Conservation (phyloP, 331 rosid species). For the Quercus phellos region DNA sequence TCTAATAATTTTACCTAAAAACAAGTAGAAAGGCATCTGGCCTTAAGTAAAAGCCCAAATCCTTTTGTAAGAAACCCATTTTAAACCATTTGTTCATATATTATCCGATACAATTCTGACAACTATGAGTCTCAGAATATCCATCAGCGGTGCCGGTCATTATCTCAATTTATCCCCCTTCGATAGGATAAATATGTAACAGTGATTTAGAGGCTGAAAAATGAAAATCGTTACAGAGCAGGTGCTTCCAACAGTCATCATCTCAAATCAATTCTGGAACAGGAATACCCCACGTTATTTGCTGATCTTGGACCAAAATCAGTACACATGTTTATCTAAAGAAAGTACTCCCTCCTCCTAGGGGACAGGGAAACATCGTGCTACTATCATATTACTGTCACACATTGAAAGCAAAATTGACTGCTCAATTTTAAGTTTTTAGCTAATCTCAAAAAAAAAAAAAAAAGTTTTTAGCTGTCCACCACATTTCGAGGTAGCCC, state of each 20-base stretch:
- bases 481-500: constrained; percentile 16
- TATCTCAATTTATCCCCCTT: too few relatives aligned
- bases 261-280: constrained; percentile 10
- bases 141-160: too few relatives aligned
- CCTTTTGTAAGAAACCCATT: too few relatives aligned
- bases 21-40: too few relatives aligned
- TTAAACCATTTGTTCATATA: too few relatives aligned
- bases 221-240: neutral
- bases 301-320: constrained; percentile 11
- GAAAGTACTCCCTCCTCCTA: constrained; percentile 22
- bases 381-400: constrained; percentile 32
- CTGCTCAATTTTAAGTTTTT: constrained; percentile 16
- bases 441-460: neutral
- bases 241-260: constrained; percentile 7
- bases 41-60: too few relatives aligned
- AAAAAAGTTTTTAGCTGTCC: constrained; percentile 10
- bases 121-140: too few relatives aligned
- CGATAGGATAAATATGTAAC: too few relatives aligned
- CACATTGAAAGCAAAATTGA: constrained; percentile 28
- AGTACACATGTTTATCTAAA: constrained; percentile 20
- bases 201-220: too few relatives aligned
- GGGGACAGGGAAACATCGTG: constrained; percentile 25
- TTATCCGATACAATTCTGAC: too few relatives aligned
- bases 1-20: too few relatives aligned
- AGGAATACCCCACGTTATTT: constrained; percentile 25